A percentile compares a stretch with the other conserved stretches of the same genome.
Conservation (phyloP, 1,284 basidiomycete species). For the Apiotrichum sp. region DNA sequence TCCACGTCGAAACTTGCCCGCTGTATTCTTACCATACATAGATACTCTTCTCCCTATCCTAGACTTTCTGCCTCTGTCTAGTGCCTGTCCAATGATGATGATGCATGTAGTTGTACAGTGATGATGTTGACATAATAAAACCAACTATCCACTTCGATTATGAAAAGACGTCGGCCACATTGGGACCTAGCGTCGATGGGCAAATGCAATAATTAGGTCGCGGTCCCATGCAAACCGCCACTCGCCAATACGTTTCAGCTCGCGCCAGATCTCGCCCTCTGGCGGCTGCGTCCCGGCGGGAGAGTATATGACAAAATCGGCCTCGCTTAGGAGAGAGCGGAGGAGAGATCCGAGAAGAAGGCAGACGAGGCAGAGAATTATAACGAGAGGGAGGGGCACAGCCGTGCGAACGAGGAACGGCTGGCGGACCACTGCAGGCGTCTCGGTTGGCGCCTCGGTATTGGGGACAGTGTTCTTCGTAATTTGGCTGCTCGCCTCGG, state of each 20-base stretch:
- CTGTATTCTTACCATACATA: not conserved
- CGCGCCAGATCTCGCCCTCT: slow-evolving; percentile 61
- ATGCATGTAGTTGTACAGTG: slow-evolving; percentile 17
- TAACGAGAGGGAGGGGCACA: slow-evolving; percentile 49
- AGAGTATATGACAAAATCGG: slow-evolving; percentile 80
- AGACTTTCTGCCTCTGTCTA: no score
- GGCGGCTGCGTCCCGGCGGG: slow-evolving; percentile 50
- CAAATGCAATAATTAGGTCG: slow-evolving; percentile 52
- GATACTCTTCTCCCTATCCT: not conserved
- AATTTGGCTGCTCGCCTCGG: not conserved
- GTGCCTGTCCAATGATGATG: not conserved
- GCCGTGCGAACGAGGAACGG: slow-evolving; percentile 4
- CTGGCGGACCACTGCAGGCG: not conserved
- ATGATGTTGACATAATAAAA: not conserved
- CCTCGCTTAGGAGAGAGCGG: slow-evolving; percentile 68
- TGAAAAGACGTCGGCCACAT: not conserved
- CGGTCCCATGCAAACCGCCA: slow-evolving; percentile 35
- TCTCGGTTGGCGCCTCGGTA: not conserved
- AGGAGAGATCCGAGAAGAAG: slow-evolving; percentile 86
- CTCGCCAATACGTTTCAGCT: slow-evolving; percentile 71
- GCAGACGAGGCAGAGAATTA: slow-evolving; percentile 76
- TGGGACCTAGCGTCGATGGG: slow-evolving; percentile 15
- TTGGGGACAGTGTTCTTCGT: slow-evolving; percentile 8
- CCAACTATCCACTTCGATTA: not conserved
- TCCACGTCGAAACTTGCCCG: not conserved